Evolutionary conservation across 2,329 filamentous ascomycete genomes (phyloP).

Genomic region (Calcarisporium arbuscula): DNA sequence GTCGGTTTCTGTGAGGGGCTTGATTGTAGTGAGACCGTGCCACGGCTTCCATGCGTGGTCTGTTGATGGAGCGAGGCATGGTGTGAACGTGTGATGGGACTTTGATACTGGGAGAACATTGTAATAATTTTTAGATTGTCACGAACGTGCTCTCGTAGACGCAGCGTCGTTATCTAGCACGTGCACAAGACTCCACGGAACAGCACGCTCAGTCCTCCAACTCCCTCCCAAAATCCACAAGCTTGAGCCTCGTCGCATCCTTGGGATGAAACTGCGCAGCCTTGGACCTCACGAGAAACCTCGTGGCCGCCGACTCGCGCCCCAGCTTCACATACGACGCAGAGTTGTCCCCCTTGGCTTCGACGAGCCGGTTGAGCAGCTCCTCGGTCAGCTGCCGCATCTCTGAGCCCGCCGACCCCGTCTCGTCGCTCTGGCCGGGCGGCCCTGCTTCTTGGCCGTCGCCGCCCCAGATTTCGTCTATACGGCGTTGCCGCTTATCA

Average conservation of each 20-base stretch:
- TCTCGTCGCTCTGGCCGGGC: conserved; percentile 34
- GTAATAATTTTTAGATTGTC: no score
- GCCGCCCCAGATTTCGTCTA: conserved; percentile 57
- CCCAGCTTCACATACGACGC: conserved; percentile 52
- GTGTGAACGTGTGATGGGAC: neutral
- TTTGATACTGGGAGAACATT: no score
- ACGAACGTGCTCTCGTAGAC: no score
- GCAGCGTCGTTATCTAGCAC: no score
- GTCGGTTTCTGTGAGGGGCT: no score
- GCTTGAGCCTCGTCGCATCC: conserved; percentile 51
- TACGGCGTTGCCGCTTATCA: conserved; percentile 51
- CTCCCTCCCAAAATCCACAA: conserved; percentile 60
- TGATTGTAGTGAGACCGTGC: neutral
- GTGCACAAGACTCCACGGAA: neutral
- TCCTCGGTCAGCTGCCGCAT: conserved; percentile 55
- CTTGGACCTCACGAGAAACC: conserved; percentile 59
- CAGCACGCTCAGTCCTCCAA: conserved; percentile 44
- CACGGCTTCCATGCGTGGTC: neutral
- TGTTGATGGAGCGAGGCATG: neutral
- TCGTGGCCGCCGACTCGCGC: conserved; percentile 55
- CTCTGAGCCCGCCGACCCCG: conserved; percentile 45
- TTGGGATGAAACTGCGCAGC: conserved; percentile 61
- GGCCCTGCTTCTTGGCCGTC: conserved; percentile 16
- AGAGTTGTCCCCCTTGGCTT: conserved; percentile 47
- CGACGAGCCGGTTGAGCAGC: conserved; percentile 51